These are phyloP conservation scores for Puccinia novopanici DNA, from an alignment of 1,284 basidiomycete species.

Conservation along the genomic window DNA sequence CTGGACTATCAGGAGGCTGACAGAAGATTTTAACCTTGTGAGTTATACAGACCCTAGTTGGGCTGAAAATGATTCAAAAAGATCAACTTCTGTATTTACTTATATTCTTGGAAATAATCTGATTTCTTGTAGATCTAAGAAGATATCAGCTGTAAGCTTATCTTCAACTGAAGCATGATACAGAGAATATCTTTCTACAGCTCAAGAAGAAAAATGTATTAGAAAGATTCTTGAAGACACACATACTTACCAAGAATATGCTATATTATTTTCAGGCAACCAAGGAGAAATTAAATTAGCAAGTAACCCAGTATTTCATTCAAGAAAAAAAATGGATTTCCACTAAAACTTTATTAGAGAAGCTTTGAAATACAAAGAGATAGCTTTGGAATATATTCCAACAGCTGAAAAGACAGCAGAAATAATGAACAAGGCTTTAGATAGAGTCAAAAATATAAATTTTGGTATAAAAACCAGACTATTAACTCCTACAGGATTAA, in stretches of 20 bases:
- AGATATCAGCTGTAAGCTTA: no score
- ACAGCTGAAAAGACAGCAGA: background rate
- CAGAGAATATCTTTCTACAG: no score
- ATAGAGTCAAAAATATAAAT: no score
- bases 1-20: no score
- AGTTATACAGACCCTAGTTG: constrained; percentile 24
- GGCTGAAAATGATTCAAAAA: constrained; percentile 27
- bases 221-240: no score
- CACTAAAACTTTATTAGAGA: constrained; percentile 34
- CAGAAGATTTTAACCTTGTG: background rate
- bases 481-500: background rate
- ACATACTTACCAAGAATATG: no score
- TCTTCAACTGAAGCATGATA: no score
- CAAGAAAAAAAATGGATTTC: constrained; percentile 33
- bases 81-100: background rate
- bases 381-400: no score
- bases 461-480: no score
- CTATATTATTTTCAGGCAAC: constrained; percentile 19
- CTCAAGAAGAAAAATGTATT: no score
- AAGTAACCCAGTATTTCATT: constrained; percentile 42
- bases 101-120: no score
- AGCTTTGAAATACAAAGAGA: background rate
- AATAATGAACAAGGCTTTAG: background rate
- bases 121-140: no score
- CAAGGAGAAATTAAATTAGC: constrained; percentile 28